Percentiles rank a stretch among this genome's conserved stretches.
These are phyloP conservation scores for Bocquillonia castaneifolia DNA, from an alignment of 441 rosid species.

Conservation along the genomic window DNA sequence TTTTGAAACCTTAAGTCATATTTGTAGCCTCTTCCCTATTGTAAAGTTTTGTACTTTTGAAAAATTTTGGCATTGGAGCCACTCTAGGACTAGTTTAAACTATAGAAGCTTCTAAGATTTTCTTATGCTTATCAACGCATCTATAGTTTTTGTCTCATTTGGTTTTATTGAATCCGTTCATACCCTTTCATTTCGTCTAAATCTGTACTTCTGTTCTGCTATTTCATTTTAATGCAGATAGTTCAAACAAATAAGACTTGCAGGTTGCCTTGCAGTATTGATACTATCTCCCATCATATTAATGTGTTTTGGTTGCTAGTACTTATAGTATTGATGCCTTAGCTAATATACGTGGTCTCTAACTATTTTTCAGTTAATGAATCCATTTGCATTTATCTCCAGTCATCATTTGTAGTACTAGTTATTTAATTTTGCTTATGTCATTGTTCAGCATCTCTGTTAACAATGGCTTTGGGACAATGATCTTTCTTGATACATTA, in stretches of 20 bases:
- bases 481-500: background rate
- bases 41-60: background rate
- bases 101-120: background rate
- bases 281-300: background rate
- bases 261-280: background rate
- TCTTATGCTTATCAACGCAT: background rate
- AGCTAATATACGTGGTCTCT: background rate
- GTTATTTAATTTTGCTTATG: background rate
- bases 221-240: background rate
- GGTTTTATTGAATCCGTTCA: background rate
- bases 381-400: background rate
- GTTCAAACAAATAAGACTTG: background rate
- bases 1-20: background rate
- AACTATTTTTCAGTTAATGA: background rate
- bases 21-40: background rate
- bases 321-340: background rate
- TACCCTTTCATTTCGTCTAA: background rate
- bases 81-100: background rate
- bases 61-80: background rate
- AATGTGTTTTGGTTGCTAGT: background rate
- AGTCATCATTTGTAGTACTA: background rate
- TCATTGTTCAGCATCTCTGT: background rate
- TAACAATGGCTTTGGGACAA: background rate
- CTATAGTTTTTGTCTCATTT: background rate
- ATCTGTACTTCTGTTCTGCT: background rate